Base-by-base conservation (phyloP, 1,284 basidiomycete genomes). In the Puccinia coronata region DNA sequence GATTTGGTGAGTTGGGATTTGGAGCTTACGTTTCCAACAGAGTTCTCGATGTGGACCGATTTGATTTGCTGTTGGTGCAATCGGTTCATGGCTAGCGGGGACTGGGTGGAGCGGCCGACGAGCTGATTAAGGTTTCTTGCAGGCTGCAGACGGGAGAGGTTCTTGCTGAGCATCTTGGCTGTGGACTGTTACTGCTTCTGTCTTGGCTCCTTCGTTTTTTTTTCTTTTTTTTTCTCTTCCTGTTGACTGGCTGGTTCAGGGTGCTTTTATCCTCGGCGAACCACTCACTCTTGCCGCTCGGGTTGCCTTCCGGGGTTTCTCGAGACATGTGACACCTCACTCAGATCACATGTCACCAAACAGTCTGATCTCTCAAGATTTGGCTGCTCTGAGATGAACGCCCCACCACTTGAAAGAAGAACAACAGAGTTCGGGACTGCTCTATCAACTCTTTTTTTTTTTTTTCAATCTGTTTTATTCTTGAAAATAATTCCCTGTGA, bases 41-140 rank as follows among this genome's bases (percentile, higher is more conserved):
- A 55, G 71, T 81, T 81, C 74, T 81, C 70, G 61, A 81, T 81
- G 47, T 81, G 79, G 31, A 74, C 31, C 11, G 61, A 63, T 81
- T 71, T 16, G 43, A 72, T 47, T 63, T 80, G 78, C 55, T 72
- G 70, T 39, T 72, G 49, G 55, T 55, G 61, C 0, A 63, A 63
- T n/a, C 59, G 59, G 20, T 61, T 61, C 31, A 61, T 18, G 59
- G 31, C 49, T 20, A 14, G 49, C 57, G 57, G 57, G 57, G 28
- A 61, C 59, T 23, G 61, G 61, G 23, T 39, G 16, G 61, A 39
- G 34, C 36, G 61, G 6, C 59, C 31, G 31, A 61, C 2, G 59
- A 61, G 9, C 31, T 61, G 59, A 36, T 61, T 61, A 1, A n/a
- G 36, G n/a, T n/a, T 39, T 39, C 61, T 39, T 63, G 6, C 2